Evolutionary conservation across 495 filamentous ascomycete genomes (phyloP), one percentile per base, ranked within the genome.

Genomic region (Podospora pseudopauciseta): DNA sequence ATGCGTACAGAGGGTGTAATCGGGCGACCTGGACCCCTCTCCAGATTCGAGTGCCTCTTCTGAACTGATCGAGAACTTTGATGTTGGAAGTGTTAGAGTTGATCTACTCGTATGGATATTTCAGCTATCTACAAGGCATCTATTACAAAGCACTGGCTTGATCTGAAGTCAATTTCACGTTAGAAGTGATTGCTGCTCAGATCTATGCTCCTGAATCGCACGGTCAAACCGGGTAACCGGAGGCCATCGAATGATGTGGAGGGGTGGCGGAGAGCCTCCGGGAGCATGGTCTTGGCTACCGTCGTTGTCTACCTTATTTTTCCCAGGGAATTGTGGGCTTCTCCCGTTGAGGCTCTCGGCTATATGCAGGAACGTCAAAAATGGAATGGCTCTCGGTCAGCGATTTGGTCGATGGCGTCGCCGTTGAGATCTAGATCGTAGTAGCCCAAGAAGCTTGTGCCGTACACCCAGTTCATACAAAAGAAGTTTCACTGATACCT

Each of bases 331-430:
- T 20, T 4, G n/a, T 20, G 18, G 56, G 56, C 56, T 20, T 20
- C 16, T 20, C 20, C 1, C 56, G 13, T 13, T 58, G 56, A 5
- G 56, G 19, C 4, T 58, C 4, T 58, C 56, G 56, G 19, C n/a
- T 58, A 58, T 20, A 58, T 58, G 56, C 56, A 58, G 56, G 56
- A 58, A 58, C 56, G 18, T 27, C 56, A 58, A 20, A 20, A 58
- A 20, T 20, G 18, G 23, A 18, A 15, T 20, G 23, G 18, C 0
- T 19, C 13, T 26, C 56, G 56, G 56, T 20, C 56, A 4, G 20
- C 63, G 39, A 6, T 11, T 16, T 49, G 39, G 39, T 49, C 4
- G 4, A 5, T 4, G 7, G 30, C 7, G 30, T 4, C 4, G 30
- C 30, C 4, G 30, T 32, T 32, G 30, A 7, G 30, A 32, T 32